Evolutionary conservation across 257 asterid genomes (phyloP).

Genomic region (Solanum verrucosum): DNA sequence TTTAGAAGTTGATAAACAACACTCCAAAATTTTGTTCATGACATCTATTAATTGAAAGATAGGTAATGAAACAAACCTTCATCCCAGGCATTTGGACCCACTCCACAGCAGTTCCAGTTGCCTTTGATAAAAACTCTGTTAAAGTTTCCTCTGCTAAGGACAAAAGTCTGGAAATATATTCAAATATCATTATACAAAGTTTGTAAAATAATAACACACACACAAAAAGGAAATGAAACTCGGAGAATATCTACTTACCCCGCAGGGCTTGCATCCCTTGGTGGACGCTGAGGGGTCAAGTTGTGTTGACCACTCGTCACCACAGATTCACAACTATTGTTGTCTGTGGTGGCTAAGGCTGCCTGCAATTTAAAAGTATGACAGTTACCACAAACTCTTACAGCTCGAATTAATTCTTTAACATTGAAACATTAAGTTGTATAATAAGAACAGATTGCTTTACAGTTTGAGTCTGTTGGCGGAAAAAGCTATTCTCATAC

Average conservation of each 20-base stretch:
- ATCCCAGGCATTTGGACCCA: slow-evolving; percentile 99
- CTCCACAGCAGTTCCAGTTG: slow-evolving; percentile 99
- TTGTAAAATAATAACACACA: not conserved
- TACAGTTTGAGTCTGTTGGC: slow-evolving; percentile 80
- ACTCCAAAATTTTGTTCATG: not conserved
- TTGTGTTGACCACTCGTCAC: slow-evolving; percentile 94
- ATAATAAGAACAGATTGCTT: not conserved
- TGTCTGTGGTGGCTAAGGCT: slow-evolving; percentile 71
- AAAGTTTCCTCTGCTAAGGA: slow-evolving; percentile 99
- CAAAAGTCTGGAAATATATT: slow-evolving; percentile 55
- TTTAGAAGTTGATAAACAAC: not conserved
- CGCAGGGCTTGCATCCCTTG: slow-evolving; percentile 98
- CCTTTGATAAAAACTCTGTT: slow-evolving; percentile 99
- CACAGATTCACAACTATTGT: slow-evolving; percentile 88
- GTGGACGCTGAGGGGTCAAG: slow-evolving; percentile 87
- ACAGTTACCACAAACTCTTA: not conserved
- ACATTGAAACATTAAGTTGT: not conserved
- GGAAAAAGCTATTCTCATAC: slow-evolving; percentile 77
- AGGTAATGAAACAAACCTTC: slow-evolving; percentile 44
- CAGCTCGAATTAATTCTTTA: not conserved
- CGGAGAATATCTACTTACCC: slow-evolving; percentile 47
- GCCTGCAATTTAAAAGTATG: slow-evolving; percentile 28
- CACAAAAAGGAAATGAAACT: not conserved
- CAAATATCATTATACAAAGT: slow-evolving; percentile 7
- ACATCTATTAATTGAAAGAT: not conserved